Evolutionary conservation across 495 filamentous ascomycete species (phyloP), one percentile per base, ranked within the genome.

Genomic region (Penicillium waksmanii): DNA sequence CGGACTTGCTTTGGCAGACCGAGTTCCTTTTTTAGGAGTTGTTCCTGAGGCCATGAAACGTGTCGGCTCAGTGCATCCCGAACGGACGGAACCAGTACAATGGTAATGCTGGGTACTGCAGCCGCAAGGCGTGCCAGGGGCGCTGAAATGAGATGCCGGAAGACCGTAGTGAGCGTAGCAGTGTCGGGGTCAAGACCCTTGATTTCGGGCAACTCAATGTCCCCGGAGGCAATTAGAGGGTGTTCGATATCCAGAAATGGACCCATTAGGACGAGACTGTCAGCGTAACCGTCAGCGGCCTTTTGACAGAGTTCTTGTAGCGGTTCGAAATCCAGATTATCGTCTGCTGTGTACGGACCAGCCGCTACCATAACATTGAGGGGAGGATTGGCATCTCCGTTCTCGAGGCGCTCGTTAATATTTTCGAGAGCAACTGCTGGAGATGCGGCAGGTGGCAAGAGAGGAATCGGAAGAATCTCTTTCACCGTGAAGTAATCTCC

Each of bases 181-280:
- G 85, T 85, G 67, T 94, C 91, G 0, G 89, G 86, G 42, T 93
- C 86, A 51, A 85, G 73, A 13, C 78, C 73, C n/a, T 85, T 76
- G 55, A 88, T 84, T 4, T 91, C 85, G 5, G 91, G 93, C 23
- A 97, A 82, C 64, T 96, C 93, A 65, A 96, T 96, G 66, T 96
- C 92, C 19, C 95, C 95, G 2, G 87, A 83, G 54, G 89, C 87
- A 51, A 98, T 82, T n/a, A 95, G 77, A 4, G 95, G 94, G 66
- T 98, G 95, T 59, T 96, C 92, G 44, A 86, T 78, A 68, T 98
- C 95, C 55, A 98, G 80, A 70, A 98, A 96, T 3, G 95, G 95
- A 0, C 95, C 95, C 46, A 84, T 74, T 23, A 98, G 79, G 15
- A 98, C 81, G 33, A 98, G 72, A n/a, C 84, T 83, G 66, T 98